These are phyloP conservation scores for Hevea brasiliensis DNA, from an alignment of 345 rosid genomes.

Conservation along the genomic window DNA sequence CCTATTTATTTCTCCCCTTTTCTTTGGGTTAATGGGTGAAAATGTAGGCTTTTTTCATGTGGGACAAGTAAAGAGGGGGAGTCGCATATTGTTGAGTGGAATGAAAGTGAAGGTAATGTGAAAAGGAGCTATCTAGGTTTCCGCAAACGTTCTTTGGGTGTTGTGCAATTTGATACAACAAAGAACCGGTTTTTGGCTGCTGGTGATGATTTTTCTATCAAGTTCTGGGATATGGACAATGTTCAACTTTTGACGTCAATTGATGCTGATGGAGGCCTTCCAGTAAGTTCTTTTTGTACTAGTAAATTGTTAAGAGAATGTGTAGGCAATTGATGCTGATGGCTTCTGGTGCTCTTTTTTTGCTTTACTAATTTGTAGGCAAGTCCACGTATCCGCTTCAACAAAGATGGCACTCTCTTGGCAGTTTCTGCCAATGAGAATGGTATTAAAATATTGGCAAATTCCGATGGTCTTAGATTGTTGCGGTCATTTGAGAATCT, in stretches of 20 bases:
- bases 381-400: slow-evolving; percentile 81
- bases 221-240: slow-evolving; percentile 92
- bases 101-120: slow-evolving; percentile 89
- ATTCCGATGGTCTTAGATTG: slow-evolving; percentile 69
- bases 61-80: slow-evolving; percentile 93
- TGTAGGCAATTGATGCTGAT: slow-evolving; percentile 11
- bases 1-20: background rate
- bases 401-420: slow-evolving; percentile 82
- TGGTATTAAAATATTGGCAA: slow-evolving; percentile 75
- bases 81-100: slow-evolving; percentile 82
- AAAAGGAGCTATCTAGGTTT: slow-evolving; percentile 80
- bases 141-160: slow-evolving; percentile 75
- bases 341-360: slow-evolving; percentile 35
- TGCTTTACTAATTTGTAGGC: slow-evolving; percentile 45
- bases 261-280: slow-evolving; percentile 86
- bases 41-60: slow-evolving; percentile 70
- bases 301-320: slow-evolving; percentile 4
- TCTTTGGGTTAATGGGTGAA: slow-evolving; percentile 21
- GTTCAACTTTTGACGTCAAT: slow-evolving; percentile 69
- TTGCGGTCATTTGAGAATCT: slow-evolving; percentile 64
- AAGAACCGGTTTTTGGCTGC: slow-evolving; percentile 83
- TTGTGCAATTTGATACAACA: slow-evolving; percentile 85
- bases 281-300: slow-evolving; percentile 39
- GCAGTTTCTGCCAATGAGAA: slow-evolving; percentile 85
- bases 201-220: slow-evolving; percentile 84